A percentile compares a stretch with the other conserved stretches of the same genome.
These are phyloP conservation scores for Metschnikowia kofuensis DNA, from an alignment of 805 yeast genomes.

Conservation along the genomic window DNA sequence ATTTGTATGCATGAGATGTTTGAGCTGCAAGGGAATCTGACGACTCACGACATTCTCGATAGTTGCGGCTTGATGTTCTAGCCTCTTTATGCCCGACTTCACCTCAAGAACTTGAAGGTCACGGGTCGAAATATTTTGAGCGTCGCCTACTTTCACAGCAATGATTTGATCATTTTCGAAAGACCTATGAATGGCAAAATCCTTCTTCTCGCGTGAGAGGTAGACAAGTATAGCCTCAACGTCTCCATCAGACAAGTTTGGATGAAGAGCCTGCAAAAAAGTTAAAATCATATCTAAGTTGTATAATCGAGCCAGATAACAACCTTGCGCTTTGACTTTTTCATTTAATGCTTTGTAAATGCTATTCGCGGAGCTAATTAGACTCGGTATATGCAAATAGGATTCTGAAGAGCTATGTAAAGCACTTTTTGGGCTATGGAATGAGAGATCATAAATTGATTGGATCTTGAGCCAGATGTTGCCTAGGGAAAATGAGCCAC, in stretches of 20 bases:
- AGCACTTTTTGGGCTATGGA: neutral
- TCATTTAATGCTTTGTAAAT: neutral
- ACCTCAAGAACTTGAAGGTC: slow-evolving; percentile 32
- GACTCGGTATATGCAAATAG: slow-evolving; percentile 23
- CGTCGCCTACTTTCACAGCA: slow-evolving; percentile 20
- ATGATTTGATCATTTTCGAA: neutral
- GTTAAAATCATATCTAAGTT: slow-evolving; percentile 13
- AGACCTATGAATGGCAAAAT: slow-evolving; percentile 1
- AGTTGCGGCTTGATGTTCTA: slow-evolving; percentile 18
- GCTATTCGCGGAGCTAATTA: slow-evolving; percentile 12
- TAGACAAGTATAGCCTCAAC: slow-evolving; percentile 26
- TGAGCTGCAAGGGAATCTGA: slow-evolving; percentile 17
- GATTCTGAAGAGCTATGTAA: slow-evolving; percentile 15
- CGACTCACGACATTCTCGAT: slow-evolving; percentile 21
- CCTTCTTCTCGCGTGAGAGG: slow-evolving; percentile 25
- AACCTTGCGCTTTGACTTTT: slow-evolving; percentile 12
- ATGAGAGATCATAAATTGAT: slow-evolving; percentile 1
- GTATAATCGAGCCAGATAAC: slow-evolving; percentile 17
- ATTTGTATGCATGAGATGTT: slow-evolving; percentile 13
- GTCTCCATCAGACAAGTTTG: slow-evolving; percentile 22
- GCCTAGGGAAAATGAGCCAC: slow-evolving; percentile 12
- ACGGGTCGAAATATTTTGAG: slow-evolving; percentile 20
- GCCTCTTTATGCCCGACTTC: slow-evolving; percentile 19
- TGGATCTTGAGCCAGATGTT: slow-evolving; percentile 5
- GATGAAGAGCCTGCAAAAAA: slow-evolving; percentile 6